Base-by-base conservation (phyloP, 2,329 filamentous ascomycete species). In the Beauveria caledonica region DNA sequence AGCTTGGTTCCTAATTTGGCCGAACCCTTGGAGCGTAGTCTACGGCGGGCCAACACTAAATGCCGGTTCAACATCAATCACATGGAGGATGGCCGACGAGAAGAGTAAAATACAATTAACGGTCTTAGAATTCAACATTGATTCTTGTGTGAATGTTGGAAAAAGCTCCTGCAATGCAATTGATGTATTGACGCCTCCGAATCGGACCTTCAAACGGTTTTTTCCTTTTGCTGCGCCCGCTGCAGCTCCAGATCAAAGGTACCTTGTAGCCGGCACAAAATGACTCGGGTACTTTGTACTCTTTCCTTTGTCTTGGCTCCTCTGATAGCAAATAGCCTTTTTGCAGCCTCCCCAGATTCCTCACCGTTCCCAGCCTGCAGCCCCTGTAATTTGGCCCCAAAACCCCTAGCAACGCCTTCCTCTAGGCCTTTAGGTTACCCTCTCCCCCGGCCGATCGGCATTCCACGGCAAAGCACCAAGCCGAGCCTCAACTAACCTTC, bases 401-500 rank as follows among this genome's bases (percentile, higher is more conserved):
- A 36, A 25, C 44, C 39, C 42, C 39, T 40, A 45, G 25, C 39
- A 56, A 36, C 53, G 40, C 39, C n/a, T 45, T 10, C 25, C 39
- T 46, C 19, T 19, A 36, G 33, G 33, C 33, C 33, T n/a, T n/a
- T n/a, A n/a, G n/a, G n/a, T n/a, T n/a, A n/a, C n/a, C n/a, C n/a
- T 36, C 45, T 51, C n/a, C 49, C 36, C 57, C 39, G 40, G 48
- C 57, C 39, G 57, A 52, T 59, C 57, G 57, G 57, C 57, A 59
- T 59, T 59, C 49, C 57, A 27, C 57, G 57, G 57, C 57, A 59
- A 59, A 59, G 57, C 39, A 50, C 46, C 46, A 58, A 58, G 57
- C 57, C 49, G 57, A 59, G 46, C 40, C 48, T 59, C 57, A 59
- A 39, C 53, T 13, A 46, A 53, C 25, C 25, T 52, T 59, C 57